These are phyloP conservation scores for Dendrobium officinale DNA, from an alignment of 106 monocot genomes.

Conservation along the genomic window DNA sequence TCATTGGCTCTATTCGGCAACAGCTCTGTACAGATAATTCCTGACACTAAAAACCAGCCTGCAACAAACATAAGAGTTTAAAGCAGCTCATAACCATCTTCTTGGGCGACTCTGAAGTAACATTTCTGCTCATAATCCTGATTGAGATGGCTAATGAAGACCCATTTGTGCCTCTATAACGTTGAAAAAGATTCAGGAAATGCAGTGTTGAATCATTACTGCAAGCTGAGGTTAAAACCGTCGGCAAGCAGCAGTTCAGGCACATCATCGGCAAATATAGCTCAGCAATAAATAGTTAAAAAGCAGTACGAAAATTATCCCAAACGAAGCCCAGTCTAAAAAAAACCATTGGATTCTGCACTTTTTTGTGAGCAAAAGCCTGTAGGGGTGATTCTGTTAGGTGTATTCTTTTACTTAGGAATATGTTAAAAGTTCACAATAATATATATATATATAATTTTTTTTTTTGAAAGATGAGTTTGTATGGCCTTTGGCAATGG, in stretches of 20 bases:
- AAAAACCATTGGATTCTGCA: too few relatives aligned
- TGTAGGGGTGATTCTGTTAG: too few relatives aligned
- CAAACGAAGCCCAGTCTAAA: too few relatives aligned
- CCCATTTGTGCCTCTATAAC: background rate
- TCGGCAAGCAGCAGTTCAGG: background rate
- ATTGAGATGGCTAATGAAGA: background rate
- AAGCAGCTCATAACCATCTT: background rate
- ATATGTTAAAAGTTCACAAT: too few relatives aligned
- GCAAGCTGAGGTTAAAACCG: background rate
- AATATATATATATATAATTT: too few relatives aligned
- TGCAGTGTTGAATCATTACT: background rate
- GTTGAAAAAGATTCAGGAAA: background rate
- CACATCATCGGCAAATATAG: too few relatives aligned
- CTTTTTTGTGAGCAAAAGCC: too few relatives aligned
- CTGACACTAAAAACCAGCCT: background rate
- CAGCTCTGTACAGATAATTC: slow-evolving; percentile 4
- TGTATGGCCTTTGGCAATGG: too few relatives aligned
- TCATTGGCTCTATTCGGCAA: background rate
- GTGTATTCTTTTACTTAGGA: too few relatives aligned
- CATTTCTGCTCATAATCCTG: background rate
- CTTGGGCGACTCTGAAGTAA: background rate
- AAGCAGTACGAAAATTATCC: too few relatives aligned
- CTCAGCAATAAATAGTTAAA: too few relatives aligned
- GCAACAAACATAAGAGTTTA: background rate
- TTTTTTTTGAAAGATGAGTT: too few relatives aligned